Conservation (phyloP, 129 eudicot genomes). For the Tagetes patula region DNA sequence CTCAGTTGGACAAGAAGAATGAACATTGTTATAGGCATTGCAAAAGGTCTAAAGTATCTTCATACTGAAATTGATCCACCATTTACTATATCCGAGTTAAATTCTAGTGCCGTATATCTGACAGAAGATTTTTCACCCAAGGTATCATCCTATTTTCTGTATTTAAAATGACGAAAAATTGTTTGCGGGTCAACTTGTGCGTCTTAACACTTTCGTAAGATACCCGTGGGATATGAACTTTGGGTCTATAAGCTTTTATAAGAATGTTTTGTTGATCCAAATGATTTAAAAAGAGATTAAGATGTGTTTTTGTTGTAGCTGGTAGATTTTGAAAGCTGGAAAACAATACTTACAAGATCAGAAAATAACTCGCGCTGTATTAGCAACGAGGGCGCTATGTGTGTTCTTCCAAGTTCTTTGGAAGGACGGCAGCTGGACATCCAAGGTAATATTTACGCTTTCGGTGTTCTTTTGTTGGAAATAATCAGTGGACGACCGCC, state of each 20-base stretch:
- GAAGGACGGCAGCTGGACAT: constrained; percentile 69
- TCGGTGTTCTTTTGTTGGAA: constrained; percentile 85
- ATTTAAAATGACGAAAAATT: no score
- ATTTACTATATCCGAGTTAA: constrained; percentile 82
- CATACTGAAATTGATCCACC: constrained; percentile 92
- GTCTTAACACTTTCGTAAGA: not conserved
- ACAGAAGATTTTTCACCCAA: constrained; percentile 95
- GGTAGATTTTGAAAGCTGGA: constrained; percentile 98
- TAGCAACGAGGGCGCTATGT: constrained; percentile 71
- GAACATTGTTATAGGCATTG: constrained; percentile 89
- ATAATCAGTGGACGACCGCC: constrained; percentile 89
- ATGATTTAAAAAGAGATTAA: not conserved
- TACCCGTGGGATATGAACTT: not conserved
- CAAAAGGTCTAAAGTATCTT: constrained; percentile 81
- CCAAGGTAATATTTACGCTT: constrained; percentile 78
- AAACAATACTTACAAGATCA: constrained; percentile 76
- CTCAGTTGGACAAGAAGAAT: constrained; percentile 95
- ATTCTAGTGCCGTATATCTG: constrained; percentile 84
- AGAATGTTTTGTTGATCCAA: not conserved
- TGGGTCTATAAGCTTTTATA: not conserved
- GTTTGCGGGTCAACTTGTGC: not conserved
- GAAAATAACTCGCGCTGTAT: constrained; percentile 73
- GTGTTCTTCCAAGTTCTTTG: constrained; percentile 71
- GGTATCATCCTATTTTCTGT: constrained; percentile 37
- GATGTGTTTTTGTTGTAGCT: constrained; percentile 45